These are phyloP conservation scores for Cladosporium sp. DNA, from an alignment of 2,329 filamentous ascomycete genomes.

Conservation along the genomic window DNA sequence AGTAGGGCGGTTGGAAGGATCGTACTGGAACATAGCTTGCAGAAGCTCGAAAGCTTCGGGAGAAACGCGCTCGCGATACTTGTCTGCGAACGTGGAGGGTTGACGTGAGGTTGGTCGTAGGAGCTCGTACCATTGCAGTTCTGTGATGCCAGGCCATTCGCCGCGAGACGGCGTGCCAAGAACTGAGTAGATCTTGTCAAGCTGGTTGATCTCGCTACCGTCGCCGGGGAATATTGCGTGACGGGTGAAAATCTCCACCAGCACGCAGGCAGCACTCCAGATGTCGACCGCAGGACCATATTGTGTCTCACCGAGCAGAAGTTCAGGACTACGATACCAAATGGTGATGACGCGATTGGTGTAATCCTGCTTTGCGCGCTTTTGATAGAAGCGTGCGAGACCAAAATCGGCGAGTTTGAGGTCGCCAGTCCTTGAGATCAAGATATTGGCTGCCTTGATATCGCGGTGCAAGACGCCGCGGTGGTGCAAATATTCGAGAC, in stretches of 20 bases:
- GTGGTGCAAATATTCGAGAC: slow-evolving; percentile 87
- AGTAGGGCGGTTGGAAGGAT: slow-evolving; percentile 78
- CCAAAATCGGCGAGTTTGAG: slow-evolving; percentile 98
- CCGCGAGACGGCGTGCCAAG: slow-evolving; percentile 81
- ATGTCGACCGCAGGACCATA: slow-evolving; percentile 91
- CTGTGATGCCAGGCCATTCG: slow-evolving; percentile 86
- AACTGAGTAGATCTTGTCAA: slow-evolving; percentile 94
- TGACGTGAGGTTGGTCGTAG: slow-evolving; percentile 74
- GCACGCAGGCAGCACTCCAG: slow-evolving; percentile 95
- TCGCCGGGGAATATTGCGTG: slow-evolving; percentile 94
- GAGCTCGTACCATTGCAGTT: slow-evolving; percentile 97
- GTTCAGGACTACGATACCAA: slow-evolving; percentile 90
- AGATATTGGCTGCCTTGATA: slow-evolving; percentile 94
- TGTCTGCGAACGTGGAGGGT: slow-evolving; percentile 75
- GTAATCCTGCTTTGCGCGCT: slow-evolving; percentile 87
- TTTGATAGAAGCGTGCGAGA: slow-evolving; percentile 92
- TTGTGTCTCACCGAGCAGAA: slow-evolving; percentile 85
- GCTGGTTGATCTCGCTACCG: slow-evolving; percentile 90
- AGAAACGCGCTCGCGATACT: slow-evolving; percentile 75
- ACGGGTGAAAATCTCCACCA: slow-evolving; percentile 93
- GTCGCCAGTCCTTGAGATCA: slow-evolving; percentile 86
- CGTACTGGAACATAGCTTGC: slow-evolving; percentile 81
- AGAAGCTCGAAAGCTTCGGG: slow-evolving; percentile 81
- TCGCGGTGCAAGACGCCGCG: slow-evolving; percentile 94
- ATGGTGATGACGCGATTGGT: slow-evolving; percentile 99